Evolutionary conservation across 192 early-diverging fungal species (phyloP).

Genomic region (Lunasporangiospora selenospora): DNA sequence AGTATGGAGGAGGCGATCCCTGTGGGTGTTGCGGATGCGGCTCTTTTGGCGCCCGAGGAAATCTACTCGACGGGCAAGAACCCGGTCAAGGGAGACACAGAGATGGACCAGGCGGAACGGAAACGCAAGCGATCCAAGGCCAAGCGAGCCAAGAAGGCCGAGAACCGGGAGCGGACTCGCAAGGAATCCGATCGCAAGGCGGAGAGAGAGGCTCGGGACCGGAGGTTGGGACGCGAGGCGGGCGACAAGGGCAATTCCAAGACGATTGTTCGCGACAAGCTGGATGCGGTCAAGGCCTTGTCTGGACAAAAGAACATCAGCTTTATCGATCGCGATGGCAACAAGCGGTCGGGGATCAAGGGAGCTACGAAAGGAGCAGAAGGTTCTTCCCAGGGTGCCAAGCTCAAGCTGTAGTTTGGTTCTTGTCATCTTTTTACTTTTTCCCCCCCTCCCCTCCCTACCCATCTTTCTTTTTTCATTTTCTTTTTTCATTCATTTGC

Average conservation of each 20-base stretch:
- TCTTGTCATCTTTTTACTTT: background rate
- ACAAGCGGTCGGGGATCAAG: slow-evolving; percentile 49
- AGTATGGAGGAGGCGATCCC: slow-evolving; percentile 97
- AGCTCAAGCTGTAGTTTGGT: slow-evolving; percentile 34
- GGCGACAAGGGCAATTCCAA: slow-evolving; percentile 49
- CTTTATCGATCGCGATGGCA: slow-evolving; percentile 50
- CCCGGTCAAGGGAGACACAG: slow-evolving; percentile 77
- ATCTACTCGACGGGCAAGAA: slow-evolving; percentile 81
- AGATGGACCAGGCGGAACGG: slow-evolving; percentile 80
- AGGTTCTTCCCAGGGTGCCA: slow-evolving; percentile 35
- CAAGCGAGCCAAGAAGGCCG: slow-evolving; percentile 70
- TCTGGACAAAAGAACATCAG: slow-evolving; percentile 46
- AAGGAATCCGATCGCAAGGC: slow-evolving; percentile 58
- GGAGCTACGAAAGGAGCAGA: slow-evolving; percentile 4
- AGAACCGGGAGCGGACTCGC: slow-evolving; percentile 63
- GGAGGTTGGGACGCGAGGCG: slow-evolving; percentile 37
- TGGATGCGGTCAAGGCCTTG: slow-evolving; percentile 44
- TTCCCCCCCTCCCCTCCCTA: too few species aligned
- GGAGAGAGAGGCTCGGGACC: slow-evolving; percentile 43
- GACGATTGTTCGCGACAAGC: slow-evolving; percentile 50
- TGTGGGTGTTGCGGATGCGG: slow-evolving; percentile 79
- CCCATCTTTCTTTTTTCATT: too few species aligned
- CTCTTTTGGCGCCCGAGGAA: slow-evolving; percentile 89
- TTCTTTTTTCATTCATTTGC: too few species aligned
- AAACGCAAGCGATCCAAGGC: slow-evolving; percentile 69